Conservation (phyloP, 2,329 filamentous ascomycete species). For the Penicillium polonicum region DNA sequence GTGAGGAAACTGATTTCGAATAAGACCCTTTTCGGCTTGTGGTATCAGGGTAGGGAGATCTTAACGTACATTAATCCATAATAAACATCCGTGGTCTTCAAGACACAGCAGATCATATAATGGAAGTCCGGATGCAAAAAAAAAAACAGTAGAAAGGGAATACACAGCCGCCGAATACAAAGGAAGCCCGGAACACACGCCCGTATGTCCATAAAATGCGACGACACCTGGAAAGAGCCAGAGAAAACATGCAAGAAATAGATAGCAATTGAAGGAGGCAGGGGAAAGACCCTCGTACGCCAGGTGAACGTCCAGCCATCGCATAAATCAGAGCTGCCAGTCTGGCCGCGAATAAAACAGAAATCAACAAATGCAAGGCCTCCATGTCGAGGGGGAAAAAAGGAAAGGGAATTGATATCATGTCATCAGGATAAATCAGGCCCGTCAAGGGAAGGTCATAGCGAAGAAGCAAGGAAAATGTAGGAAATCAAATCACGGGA, state of each 20-base stretch:
- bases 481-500: slow-evolving; percentile 23
- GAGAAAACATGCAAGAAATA: slow-evolving; percentile 22
- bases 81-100: slow-evolving; percentile 35
- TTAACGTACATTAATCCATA: slow-evolving; percentile 52
- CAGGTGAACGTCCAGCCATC: slow-evolving; percentile 34
- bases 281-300: slow-evolving; percentile 36
- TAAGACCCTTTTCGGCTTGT: slow-evolving; percentile 42
- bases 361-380: slow-evolving; percentile 6
- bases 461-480: slow-evolving; percentile 18
- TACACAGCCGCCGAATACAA: slow-evolving; percentile 33
- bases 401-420: slow-evolving; percentile 33
- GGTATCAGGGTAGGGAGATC: slow-evolving; percentile 47
- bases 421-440: slow-evolving; percentile 29
- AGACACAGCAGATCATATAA: slow-evolving; percentile 36
- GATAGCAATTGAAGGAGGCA: slow-evolving; percentile 21
- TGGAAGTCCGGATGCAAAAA: slow-evolving; percentile 38
- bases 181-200: slow-evolving; percentile 33
- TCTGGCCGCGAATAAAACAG: slow-evolving; percentile 22
- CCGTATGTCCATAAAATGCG: slow-evolving; percentile 36
- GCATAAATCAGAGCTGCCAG: slow-evolving; percentile 33
- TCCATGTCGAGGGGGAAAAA: slow-evolving; percentile 30
- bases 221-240: slow-evolving; percentile 32
- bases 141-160: slow-evolving; percentile 24
- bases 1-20: slow-evolving; percentile 49
- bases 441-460: slow-evolving; percentile 25